These are phyloP conservation scores for Fraxinus anomala DNA, from an alignment of 257 asterid species.

Conservation along the genomic window DNA sequence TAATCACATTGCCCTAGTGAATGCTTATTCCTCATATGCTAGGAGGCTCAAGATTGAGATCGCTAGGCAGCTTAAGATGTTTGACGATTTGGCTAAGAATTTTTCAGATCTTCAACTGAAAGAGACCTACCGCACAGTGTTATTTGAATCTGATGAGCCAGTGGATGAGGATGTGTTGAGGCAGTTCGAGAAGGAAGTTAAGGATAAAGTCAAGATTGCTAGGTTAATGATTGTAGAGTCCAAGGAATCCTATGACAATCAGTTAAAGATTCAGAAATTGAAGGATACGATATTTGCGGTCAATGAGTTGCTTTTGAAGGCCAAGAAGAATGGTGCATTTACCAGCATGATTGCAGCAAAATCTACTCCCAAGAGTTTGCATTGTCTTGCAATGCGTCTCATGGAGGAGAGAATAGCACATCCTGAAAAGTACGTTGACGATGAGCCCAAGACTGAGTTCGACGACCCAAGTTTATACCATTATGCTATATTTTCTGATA, in stretches of 20 bases:
- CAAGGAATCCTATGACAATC: constrained; percentile 94
- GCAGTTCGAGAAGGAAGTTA: constrained; percentile 96
- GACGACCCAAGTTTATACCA: constrained; percentile 90
- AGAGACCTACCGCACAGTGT: constrained; percentile 56
- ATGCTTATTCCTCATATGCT: constrained; percentile 86
- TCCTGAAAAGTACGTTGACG: constrained; percentile 83
- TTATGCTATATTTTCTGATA: constrained; percentile 88
- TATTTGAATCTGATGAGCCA: constrained; percentile 78
- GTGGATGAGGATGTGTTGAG: constrained; percentile 86
- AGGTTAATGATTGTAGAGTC: constrained; percentile 83
- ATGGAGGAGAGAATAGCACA: constrained; percentile 95
- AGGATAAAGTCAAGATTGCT: constrained; percentile 84
- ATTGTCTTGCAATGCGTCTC: constrained; percentile 95
- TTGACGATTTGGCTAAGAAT: constrained; percentile 77
- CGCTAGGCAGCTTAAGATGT: constrained; percentile 84
- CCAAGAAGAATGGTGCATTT: constrained; percentile 89
- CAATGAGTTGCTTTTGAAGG: constrained; percentile 83
- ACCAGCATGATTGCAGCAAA: constrained; percentile 81
- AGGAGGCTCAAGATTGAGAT: constrained; percentile 89
- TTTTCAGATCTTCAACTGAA: constrained; percentile 71
- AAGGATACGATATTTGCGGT: constrained; percentile 94
- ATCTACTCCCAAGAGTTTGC: constrained; percentile 98
- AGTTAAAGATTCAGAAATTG: constrained; percentile 88
- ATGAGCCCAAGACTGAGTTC: constrained; percentile 70
- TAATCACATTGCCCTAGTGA: constrained; percentile 80